Conservation (phyloP, 148 eudicot species). For the Diospyros kaki region DNA sequence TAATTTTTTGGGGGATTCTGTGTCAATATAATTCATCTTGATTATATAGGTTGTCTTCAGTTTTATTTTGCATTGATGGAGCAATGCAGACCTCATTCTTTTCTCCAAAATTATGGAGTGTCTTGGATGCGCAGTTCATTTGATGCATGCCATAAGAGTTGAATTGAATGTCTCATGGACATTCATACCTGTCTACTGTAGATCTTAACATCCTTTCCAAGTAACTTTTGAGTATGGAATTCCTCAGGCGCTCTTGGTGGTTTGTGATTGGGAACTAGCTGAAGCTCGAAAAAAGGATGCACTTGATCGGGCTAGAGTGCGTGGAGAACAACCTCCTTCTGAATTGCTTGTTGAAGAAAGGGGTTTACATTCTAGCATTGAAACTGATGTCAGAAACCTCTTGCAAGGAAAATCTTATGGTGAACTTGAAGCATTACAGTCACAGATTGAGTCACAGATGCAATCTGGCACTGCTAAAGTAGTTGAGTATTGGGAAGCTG, state of each 20-base stretch:
- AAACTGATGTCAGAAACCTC: conserved; percentile 68
- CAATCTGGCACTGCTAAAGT: conserved; percentile 94
- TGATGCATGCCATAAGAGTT: not conserved
- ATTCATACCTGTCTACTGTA: not conserved
- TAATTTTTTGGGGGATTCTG: not conserved
- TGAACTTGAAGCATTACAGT: conserved; percentile 60
- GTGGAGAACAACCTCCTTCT: conserved; percentile 83
- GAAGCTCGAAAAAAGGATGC: conserved; percentile 85
- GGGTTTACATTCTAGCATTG: conserved; percentile 86
- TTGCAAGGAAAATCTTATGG: conserved; percentile 67
- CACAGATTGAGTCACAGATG: conserved; percentile 89
- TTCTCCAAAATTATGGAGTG: not conserved
- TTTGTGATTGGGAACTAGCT: conserved; percentile 88
- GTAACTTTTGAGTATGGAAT: conserved; percentile 8
- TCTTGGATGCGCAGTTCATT: not conserved
- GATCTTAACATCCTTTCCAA: not conserved
- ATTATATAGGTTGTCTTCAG: not conserved
- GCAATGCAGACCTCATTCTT: not conserved
- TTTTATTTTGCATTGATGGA: not conserved
- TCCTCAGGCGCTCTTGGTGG: conserved; percentile 76
- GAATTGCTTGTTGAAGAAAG: conserved; percentile 91
- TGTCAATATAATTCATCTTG: not conserved
- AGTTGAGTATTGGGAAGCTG: conserved; percentile 97
- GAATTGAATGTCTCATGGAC: not conserved
- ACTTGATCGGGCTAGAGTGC: conserved; percentile 76